Evolutionary conservation across 192 early-diverging fungal genomes (phyloP), one percentile per base, ranked within the genome.

Genomic region (Backusella sp.): DNA sequence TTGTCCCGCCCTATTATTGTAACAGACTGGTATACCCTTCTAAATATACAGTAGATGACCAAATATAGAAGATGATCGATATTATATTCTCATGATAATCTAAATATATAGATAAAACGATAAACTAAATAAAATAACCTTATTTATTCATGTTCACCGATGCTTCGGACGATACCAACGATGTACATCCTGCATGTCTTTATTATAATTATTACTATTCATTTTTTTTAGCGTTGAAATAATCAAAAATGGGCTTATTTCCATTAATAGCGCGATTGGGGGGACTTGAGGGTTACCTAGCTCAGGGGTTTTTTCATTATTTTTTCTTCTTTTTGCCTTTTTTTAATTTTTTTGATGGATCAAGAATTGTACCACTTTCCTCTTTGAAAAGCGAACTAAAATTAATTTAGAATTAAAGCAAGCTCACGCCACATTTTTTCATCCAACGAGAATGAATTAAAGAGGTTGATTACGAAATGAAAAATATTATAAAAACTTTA

Each of bases 351-450:
- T 62, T 62, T 62, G 56, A 62, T 62, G 56, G 56, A 62, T 62
- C 56, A 62, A 62, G 68, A 36, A 21, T 39, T 41, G 68, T 69
- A 37, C 34, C 2, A 69, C 35, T 19, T 41, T 69, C 32, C 30
- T 36, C 30, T 9, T 35, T 36, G 2, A 35, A 35, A 68, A 36
- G n/a, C 8, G 37, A 23, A 14, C 36, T 69, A 69, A 69, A 39
- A 39, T 37, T 37, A 69, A 35, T 35, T 69, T 69, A 69, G 37
- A 69, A 46, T 28, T 46, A 44, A 44, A 71, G 42, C 41, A 71
- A 71, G 70, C 70, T 71, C 70, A 71, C 70, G 42, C 70, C 70
- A 71, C 70, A 49, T 71, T 71, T 69, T 68, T 42, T 71, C 28
- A 71, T 23, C 70, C 70, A 71, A 71, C 39, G 56, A 62, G 56